phyloP scores from a whole-genome alignment of 139 green algal genomes.

The Ulvella scutata region DNA sequence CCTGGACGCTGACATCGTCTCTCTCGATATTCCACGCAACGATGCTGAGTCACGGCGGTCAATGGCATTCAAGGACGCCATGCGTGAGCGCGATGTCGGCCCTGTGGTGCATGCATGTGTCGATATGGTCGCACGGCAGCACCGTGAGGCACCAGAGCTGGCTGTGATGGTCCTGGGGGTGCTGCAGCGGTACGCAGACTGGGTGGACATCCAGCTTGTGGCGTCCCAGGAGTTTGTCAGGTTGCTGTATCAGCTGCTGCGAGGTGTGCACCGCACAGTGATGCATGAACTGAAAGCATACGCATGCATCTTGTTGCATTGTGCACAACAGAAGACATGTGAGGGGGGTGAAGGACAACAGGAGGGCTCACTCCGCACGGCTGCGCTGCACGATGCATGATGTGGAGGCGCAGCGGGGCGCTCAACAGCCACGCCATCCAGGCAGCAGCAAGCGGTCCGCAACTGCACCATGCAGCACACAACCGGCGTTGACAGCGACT shows the following conservation, averaged over 20 bases:
- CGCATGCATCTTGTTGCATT: too few relatives aligned
- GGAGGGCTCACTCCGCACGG: not conserved
- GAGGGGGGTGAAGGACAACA: not conserved
- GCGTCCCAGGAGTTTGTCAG: slow-evolving; percentile 22
- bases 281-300: too few relatives aligned
- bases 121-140: slow-evolving; percentile 35
- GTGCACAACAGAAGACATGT: too few relatives aligned
- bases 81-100: slow-evolving; percentile 70
- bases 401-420: too few relatives aligned
- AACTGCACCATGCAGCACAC: too few relatives aligned
- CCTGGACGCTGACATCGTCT: slow-evolving; percentile 87
- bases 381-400: too few relatives aligned
- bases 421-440: too few relatives aligned
- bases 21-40: slow-evolving; percentile 63
- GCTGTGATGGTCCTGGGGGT: slow-evolving; percentile 45
- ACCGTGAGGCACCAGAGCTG: slow-evolving; percentile 22
- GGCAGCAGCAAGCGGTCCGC: too few relatives aligned
- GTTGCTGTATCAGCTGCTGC: not conserved
- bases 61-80: slow-evolving; percentile 88
- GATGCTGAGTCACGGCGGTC: slow-evolving; percentile 38
- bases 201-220: slow-evolving; percentile 88
- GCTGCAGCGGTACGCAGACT: slow-evolving; percentile 66
- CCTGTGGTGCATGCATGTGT: slow-evolving; percentile 61
- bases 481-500: too few relatives aligned
- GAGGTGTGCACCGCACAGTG: too few relatives aligned